Evolutionary conservation across 805 yeast genomes (phyloP).

Genomic region (Candida germanica): DNA sequence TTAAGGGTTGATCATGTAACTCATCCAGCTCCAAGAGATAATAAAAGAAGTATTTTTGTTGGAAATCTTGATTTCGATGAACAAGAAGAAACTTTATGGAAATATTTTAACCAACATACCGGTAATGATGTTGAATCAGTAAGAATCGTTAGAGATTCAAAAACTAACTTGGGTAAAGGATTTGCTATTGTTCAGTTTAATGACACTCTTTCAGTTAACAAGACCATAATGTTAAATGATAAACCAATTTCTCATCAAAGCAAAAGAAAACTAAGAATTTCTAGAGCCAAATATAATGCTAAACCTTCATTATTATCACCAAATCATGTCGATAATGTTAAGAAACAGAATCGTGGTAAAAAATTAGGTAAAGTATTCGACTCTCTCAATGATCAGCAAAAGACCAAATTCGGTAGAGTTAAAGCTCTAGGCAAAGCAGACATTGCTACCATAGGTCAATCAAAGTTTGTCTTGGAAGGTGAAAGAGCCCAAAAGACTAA

Average conservation of each 20-base stretch:
- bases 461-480: slow-evolving; percentile 58
- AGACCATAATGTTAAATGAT: slow-evolving; percentile 75
- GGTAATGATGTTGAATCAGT: slow-evolving; percentile 73
- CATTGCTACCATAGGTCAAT: slow-evolving; percentile 59
- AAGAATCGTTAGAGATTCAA: slow-evolving; percentile 85
- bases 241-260: slow-evolving; percentile 49
- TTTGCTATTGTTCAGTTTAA: slow-evolving; percentile 93
- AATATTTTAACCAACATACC: slow-evolving; percentile 54
- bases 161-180: slow-evolving; percentile 95
- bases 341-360: slow-evolving; percentile 19
- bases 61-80: slow-evolving; percentile 95
- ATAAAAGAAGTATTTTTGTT: slow-evolving; percentile 79
- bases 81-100: slow-evolving; percentile 86
- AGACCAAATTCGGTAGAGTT: slow-evolving; percentile 79
- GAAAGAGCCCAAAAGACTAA: slow-evolving; percentile 71
- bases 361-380: slow-evolving; percentile 8
- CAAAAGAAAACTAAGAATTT: slow-evolving; percentile 66
- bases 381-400: slow-evolving; percentile 60
- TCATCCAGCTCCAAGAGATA: slow-evolving; percentile 84
- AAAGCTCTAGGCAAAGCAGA: slow-evolving; percentile 77
- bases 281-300: slow-evolving; percentile 48
- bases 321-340: slow-evolving; percentile 37
- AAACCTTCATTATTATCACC: slow-evolving; percentile 45
- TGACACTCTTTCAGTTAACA: slow-evolving; percentile 67
- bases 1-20: slow-evolving; percentile 90